A percentile compares a stretch with the other conserved stretches of the same genome.
These are phyloP conservation scores for Penicillium cosmopolitanum DNA, from an alignment of 495 filamentous ascomycete genomes.

Conservation along the genomic window DNA sequence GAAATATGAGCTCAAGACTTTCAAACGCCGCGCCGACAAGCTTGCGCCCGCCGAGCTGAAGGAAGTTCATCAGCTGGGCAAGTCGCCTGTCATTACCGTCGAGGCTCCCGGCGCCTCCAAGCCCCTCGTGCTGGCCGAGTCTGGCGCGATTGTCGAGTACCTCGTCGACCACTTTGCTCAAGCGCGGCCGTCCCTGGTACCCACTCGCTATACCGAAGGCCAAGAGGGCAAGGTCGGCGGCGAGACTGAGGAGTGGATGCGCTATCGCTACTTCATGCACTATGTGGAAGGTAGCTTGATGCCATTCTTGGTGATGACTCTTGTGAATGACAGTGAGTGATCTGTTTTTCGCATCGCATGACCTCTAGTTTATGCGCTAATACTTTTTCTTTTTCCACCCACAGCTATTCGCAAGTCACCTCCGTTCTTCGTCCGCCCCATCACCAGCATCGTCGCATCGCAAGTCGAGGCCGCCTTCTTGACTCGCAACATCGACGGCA, in stretches of 20 bases:
- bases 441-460: constrained; percentile 65
- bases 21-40: constrained; percentile 62
- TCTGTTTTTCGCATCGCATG: background rate
- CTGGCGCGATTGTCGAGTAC: constrained; percentile 78
- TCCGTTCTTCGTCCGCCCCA: constrained; percentile 85
- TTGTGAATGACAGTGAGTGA: constrained; percentile 61
- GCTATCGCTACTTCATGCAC: constrained; percentile 79
- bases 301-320: constrained; percentile 62
- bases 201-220: constrained; percentile 59
- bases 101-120: constrained; percentile 45
- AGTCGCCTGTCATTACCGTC: constrained; percentile 74
- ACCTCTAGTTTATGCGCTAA: no score
- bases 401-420: constrained; percentile 64
- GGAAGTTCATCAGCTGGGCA: constrained; percentile 81
- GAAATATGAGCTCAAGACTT: constrained; percentile 75
- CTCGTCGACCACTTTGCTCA: constrained; percentile 71
- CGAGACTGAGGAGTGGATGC: constrained; percentile 76
- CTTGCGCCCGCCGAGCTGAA: constrained; percentile 74
- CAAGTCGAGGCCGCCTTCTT: constrained; percentile 65
- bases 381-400: background rate
- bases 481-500: constrained; percentile 61
- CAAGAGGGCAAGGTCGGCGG: constrained; percentile 59
- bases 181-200: constrained; percentile 55
- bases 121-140: constrained; percentile 76
- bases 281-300: constrained; percentile 83